These are phyloP conservation scores for Rhytidhysteron rufulum DNA, from an alignment of 2,329 filamentous ascomycete genomes.

Conservation along the genomic window DNA sequence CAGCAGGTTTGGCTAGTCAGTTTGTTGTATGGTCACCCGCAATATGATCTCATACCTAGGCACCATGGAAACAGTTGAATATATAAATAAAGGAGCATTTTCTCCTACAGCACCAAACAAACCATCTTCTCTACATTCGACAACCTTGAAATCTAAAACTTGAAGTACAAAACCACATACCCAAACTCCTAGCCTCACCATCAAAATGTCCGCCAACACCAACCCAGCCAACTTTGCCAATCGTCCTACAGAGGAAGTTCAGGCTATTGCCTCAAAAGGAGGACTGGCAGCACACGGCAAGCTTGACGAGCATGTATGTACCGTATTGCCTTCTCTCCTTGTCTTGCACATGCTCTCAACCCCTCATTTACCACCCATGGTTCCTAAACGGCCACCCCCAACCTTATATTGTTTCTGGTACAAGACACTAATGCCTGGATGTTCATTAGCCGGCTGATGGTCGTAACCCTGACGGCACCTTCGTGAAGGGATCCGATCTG, in stretches of 20 bases:
- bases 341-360: no score
- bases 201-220: constrained; percentile 33
- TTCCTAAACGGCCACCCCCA: no score
- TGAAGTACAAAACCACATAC: background rate
- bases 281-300: constrained; percentile 41
- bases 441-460: background rate
- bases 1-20: no score
- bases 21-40: no score
- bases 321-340: no score
- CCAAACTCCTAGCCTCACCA: constrained; percentile 1
- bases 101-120: constrained; percentile 3
- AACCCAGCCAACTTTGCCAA: constrained; percentile 54
- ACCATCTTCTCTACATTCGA: constrained; percentile 4
- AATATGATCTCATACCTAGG: no score
- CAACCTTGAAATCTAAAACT: constrained; percentile 4
- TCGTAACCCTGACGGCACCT: constrained; percentile 15
- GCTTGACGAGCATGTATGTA: no score
- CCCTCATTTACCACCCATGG: no score
- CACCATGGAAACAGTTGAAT: no score
- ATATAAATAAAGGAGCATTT: background rate
- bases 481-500: constrained; percentile 13
- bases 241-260: constrained; percentile 48
- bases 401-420: no score
- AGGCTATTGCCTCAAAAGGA: constrained; percentile 48
- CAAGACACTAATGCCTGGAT: no score